These are phyloP conservation scores for Macrotyloma uniflorum DNA, from an alignment of 306 rosid genomes.

Conservation along the genomic window DNA sequence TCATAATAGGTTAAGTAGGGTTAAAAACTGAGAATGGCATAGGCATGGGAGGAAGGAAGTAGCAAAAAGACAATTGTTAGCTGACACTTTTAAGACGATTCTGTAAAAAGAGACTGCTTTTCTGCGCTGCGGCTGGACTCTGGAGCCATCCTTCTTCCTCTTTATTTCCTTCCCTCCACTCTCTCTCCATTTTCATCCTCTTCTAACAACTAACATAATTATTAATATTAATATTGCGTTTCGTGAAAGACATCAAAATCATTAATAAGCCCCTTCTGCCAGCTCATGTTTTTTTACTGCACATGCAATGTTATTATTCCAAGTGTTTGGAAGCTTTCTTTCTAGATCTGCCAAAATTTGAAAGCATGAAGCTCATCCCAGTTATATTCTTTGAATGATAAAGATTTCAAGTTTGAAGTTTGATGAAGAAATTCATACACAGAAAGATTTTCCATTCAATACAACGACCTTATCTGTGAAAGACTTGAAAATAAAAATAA, in stretches of 20 bases:
- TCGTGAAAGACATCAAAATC: background rate
- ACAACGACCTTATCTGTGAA: no score
- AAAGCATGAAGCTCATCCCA: no score
- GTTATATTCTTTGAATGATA: no score
- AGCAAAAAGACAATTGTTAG: slow-evolving; percentile 47
- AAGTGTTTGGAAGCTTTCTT: no score
- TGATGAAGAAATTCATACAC: no score
- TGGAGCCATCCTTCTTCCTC: slow-evolving; percentile 52
- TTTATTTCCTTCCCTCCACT: background rate
- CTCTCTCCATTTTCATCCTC: background rate
- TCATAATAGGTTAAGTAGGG: no score
- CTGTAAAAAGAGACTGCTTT: slow-evolving; percentile 44
- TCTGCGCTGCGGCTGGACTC: slow-evolving; percentile 26
- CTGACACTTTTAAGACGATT: slow-evolving; percentile 41
- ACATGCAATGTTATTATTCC: no score
- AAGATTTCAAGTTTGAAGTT: no score
- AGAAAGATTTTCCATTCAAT: no score
- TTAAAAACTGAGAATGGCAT: background rate
- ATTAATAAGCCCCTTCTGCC: background rate
- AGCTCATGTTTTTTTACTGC: background rate
- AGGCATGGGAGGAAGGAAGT: slow-evolving; percentile 18
- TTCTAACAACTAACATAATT: background rate
- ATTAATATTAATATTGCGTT: background rate
- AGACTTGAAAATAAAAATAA: no score
- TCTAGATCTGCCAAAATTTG: no score